phyloP scores from a whole-genome alignment of 495 filamentous ascomycete genomes.

The Aspergillus bridgeri region DNA sequence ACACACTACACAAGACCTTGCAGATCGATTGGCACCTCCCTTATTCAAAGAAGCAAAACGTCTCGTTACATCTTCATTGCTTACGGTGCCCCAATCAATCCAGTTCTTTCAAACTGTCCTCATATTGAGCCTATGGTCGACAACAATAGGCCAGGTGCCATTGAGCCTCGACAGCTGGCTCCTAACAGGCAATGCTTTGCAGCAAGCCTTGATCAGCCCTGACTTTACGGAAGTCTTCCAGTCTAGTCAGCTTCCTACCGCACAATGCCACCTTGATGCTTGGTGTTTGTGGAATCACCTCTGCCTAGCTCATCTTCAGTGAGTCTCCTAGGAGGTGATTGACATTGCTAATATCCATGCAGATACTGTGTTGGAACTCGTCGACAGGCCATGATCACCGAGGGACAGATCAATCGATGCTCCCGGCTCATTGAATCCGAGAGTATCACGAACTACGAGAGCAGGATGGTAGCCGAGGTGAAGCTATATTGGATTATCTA shows the following conservation, averaged over 20 bases:
- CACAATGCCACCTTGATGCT: slow-evolving; percentile 20
- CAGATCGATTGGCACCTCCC: slow-evolving; percentile 32
- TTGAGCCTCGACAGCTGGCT: slow-evolving; percentile 49
- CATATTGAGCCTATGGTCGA: slow-evolving; percentile 46
- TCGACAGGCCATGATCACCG: slow-evolving; percentile 34
- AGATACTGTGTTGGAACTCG: slow-evolving; percentile 44
- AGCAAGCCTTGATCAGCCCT: slow-evolving; percentile 39
- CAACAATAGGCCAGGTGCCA: slow-evolving; percentile 44
- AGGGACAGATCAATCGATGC: slow-evolving; percentile 38
- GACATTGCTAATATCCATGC: not conserved
- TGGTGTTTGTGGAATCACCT: slow-evolving; percentile 48
- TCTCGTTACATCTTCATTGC: slow-evolving; percentile 30
- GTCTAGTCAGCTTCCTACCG: slow-evolving; percentile 12
- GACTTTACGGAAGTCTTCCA: slow-evolving; percentile 27
- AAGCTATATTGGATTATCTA: slow-evolving; percentile 46
- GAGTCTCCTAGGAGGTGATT: not conserved
- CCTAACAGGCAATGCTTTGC: slow-evolving; percentile 43
- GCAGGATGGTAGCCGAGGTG: slow-evolving; percentile 45
- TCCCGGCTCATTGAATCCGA: slow-evolving; percentile 34
- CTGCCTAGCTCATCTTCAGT: slow-evolving; percentile 42
- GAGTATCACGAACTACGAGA: slow-evolving; percentile 42
- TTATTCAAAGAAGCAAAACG: slow-evolving; percentile 38
- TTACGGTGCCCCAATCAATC: slow-evolving; percentile 36
- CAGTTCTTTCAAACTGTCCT: slow-evolving; percentile 46
- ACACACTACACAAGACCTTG: slow-evolving; percentile 39